phyloP scores from a whole-genome alignment of 495 filamentous ascomycete genomes.

The Halenospora varia region DNA sequence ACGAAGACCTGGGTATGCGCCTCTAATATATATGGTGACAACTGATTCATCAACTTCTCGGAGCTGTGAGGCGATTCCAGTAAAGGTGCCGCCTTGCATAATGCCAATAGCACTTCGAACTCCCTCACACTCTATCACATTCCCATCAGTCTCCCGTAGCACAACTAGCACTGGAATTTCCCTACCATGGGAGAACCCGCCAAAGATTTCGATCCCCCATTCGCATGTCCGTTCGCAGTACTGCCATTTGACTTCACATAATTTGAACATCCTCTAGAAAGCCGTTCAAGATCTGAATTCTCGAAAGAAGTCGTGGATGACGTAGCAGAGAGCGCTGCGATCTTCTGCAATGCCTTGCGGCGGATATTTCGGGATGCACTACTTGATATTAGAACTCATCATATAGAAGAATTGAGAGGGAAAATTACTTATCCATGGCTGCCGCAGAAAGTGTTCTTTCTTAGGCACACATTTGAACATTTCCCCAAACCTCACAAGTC shows the following conservation, averaged over 20 bases:
- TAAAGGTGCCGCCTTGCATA: conserved; percentile 80
- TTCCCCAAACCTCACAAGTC: too few species aligned
- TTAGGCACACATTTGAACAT: too few species aligned
- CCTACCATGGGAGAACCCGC: conserved; percentile 49
- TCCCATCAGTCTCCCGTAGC: conserved; percentile 1
- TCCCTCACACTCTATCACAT: conserved; percentile 60
- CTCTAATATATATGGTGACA: conserved; percentile 80
- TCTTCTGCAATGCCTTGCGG: conserved; percentile 64
- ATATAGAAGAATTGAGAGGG: background rate
- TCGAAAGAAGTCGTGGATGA: conserved; percentile 46
- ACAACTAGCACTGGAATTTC: background rate
- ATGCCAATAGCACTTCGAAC: conserved; percentile 80
- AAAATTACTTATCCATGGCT: conserved; percentile 20
- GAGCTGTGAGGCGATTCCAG: conserved; percentile 65
- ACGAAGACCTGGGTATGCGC: conserved; percentile 72
- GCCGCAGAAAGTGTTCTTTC: background rate
- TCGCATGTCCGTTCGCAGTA: conserved; percentile 16
- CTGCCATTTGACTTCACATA: conserved; percentile 25
- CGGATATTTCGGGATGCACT: conserved; percentile 42
- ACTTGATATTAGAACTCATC: conserved; percentile 5
- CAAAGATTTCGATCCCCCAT: conserved; percentile 21
- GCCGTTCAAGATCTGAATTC: conserved; percentile 58
- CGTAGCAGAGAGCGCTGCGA: conserved; percentile 58
- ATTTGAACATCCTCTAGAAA: conserved; percentile 52
- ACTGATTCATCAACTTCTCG: conserved; percentile 63